A percentile compares a stretch with the other conserved stretches of the same genome.
phyloP scores from a whole-genome alignment of 169 alveolate genomes.

The Plasmodium reichenowi region DNA sequence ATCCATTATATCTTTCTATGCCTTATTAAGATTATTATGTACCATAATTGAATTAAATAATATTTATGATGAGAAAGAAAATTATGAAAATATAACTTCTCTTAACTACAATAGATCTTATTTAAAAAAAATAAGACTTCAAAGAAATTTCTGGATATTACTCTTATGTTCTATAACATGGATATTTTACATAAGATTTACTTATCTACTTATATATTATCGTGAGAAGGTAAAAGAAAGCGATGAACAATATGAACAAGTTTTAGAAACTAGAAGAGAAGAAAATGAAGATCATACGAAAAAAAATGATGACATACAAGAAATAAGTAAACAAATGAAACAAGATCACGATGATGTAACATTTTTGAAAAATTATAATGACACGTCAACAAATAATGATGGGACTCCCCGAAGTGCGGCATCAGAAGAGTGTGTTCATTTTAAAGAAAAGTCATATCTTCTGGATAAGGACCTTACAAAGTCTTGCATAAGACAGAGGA shows the following conservation, averaged over 20 bases:
- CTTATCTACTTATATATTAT: conserved; percentile 37
- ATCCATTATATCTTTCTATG: conserved; percentile 44
- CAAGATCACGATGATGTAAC: not conserved
- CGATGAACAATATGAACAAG: conserved; percentile 52
- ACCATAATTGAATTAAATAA: conserved; percentile 33
- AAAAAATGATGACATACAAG: not conserved
- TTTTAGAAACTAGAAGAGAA: conserved; percentile 2
- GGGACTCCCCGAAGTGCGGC: conserved; percentile 2
- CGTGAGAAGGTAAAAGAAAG: conserved; percentile 55
- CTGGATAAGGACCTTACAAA: conserved; percentile 1
- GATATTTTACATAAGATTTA: conserved; percentile 64
- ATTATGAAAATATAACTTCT: not conserved
- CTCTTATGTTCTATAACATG: conserved; percentile 54
- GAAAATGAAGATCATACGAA: not conserved
- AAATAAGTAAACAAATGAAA: not conserved
- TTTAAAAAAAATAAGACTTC: conserved; percentile 61
- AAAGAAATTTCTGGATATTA: conserved; percentile 68
- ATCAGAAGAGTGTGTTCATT: conserved; percentile 16
- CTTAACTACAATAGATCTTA: conserved; percentile 25
- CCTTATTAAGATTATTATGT: conserved; percentile 33
- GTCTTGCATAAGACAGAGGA: conserved; percentile 25
- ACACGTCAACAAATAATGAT: not conserved
- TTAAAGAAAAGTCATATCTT: conserved; percentile 7
- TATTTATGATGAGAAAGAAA: not conserved
- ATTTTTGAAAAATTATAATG: not conserved